Conservation (phyloP, 257 asterid species). For the Handroanthus guayacan region DNA sequence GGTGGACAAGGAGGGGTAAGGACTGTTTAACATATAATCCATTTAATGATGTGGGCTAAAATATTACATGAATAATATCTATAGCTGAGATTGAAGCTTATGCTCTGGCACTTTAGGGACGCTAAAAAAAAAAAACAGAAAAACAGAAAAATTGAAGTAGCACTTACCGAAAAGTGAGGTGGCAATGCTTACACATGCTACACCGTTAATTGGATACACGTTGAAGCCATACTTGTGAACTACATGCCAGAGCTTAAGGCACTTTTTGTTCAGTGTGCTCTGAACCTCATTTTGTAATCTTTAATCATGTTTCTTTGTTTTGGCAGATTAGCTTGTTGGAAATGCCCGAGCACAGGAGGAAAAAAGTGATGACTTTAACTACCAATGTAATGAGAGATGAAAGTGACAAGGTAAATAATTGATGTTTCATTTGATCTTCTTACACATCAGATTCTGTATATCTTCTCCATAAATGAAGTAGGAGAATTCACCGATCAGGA, state of each 20-base stretch:
- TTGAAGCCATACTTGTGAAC: neutral
- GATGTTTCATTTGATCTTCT: constrained; percentile 11
- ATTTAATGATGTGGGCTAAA: neutral
- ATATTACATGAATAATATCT: constrained; percentile 7
- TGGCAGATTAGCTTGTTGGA: constrained; percentile 92
- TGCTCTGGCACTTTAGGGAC: neutral
- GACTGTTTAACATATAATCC: constrained; percentile 9
- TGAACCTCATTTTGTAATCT: constrained; percentile 3
- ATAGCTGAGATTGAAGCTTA: constrained; percentile 8
- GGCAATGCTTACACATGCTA: neutral
- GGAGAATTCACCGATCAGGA: constrained; percentile 2
- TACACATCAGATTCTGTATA: constrained; percentile 4
- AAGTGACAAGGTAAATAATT: constrained; percentile 71
- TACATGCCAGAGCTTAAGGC: constrained; percentile 14
- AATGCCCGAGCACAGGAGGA: constrained; percentile 69
- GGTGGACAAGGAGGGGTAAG: constrained; percentile 99
- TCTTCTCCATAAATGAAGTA: neutral
- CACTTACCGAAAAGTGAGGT: constrained; percentile 12
- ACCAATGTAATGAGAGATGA: constrained; percentile 85
- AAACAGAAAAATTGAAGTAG: neutral
- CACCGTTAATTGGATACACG: constrained; percentile 6
- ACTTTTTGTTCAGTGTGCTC: constrained; percentile 19
- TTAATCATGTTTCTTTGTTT: constrained; percentile 34
- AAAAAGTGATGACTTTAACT: constrained; percentile 54
- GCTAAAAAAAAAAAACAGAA: neutral